Conservation (phyloP, 176 grass and related monocot species). For the Cenchrus americanus region DNA sequence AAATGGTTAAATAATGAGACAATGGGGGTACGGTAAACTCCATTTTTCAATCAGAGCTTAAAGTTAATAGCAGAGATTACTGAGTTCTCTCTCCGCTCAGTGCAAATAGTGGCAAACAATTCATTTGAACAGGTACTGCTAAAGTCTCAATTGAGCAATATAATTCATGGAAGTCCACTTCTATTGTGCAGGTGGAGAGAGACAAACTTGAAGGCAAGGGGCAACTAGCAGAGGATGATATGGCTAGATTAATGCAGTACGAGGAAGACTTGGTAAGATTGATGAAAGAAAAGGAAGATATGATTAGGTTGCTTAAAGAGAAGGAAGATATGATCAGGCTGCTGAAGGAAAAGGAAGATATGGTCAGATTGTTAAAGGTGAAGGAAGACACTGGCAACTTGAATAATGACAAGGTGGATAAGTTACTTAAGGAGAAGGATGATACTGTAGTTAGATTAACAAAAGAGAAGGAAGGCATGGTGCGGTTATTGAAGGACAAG, state of each 20-base stretch:
- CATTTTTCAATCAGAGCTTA: constrained; percentile 23
- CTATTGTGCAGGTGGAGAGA: constrained; percentile 46
- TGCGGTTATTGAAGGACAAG: constrained; percentile 50
- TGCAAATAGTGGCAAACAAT: constrained; percentile 15
- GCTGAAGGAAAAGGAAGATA: constrained; percentile 87
- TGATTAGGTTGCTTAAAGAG: constrained; percentile 48
- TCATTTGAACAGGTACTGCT: constrained; percentile 1
- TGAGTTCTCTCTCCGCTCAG: background rate
- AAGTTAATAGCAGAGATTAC: constrained; percentile 11
- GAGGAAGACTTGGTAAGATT: constrained; percentile 52
- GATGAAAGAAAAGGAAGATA: constrained; percentile 56
- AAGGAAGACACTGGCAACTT: constrained; percentile 52
- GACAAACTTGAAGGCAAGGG: constrained; percentile 36
- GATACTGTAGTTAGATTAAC: constrained; percentile 39
- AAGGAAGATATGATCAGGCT: constrained; percentile 71
- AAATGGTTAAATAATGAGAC: constrained; percentile 8
- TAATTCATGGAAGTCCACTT: constrained; percentile 31
- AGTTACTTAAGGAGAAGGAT: constrained; percentile 57
- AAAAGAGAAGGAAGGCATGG: constrained; percentile 53
- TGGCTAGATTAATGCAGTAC: constrained; percentile 43
- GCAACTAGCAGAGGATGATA: constrained; percentile 39
- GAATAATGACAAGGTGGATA: constrained; percentile 20
- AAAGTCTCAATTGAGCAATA: background rate
- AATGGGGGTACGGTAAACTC: background rate
- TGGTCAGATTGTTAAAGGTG: constrained; percentile 53